Percentiles rank a stretch among this genome's conserved stretches.
Evolutionary conservation across 2,329 filamentous ascomycete genomes (phyloP).

Genomic region (Scortechinia acanthostroma): DNA sequence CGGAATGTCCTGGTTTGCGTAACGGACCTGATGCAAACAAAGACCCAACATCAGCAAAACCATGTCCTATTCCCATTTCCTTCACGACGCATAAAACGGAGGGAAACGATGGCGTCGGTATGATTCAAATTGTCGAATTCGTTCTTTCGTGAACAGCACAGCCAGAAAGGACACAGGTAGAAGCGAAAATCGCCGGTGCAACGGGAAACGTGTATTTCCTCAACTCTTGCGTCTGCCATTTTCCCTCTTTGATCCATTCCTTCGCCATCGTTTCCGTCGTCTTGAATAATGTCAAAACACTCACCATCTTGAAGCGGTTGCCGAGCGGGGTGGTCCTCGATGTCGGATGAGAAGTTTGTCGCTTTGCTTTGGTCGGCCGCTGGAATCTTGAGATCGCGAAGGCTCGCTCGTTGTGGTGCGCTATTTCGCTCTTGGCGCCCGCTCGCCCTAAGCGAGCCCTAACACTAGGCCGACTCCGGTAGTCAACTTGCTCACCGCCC

Average conservation of each 20-base stretch:
- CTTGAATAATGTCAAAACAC: constrained; percentile 16
- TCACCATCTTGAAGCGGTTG: constrained; percentile 35
- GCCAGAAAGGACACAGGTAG: too few species aligned
- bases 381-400: constrained; percentile 17
- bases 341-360: constrained; percentile 27
- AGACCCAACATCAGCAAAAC: background rate
- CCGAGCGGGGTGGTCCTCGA: constrained; percentile 28
- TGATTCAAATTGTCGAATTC: background rate
- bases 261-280: too few species aligned
- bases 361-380: constrained; percentile 23
- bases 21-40: constrained; percentile 67
- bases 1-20: constrained; percentile 84
- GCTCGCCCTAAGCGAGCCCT: constrained; percentile 28
- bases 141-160: background rate
- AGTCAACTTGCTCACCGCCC: constrained; percentile 9
- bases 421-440: constrained; percentile 25
- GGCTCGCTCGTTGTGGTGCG: constrained; percentile 19
- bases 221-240: too few species aligned
- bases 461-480: constrained; percentile 19
- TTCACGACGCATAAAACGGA: background rate
- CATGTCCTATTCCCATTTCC: too few species aligned
- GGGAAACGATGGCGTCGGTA: too few species aligned
- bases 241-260: too few species aligned
- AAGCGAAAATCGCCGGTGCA: background rate
- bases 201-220: too few species aligned